Evolutionary conservation across 208 protist genomes (phyloP).

Genomic region (Crithidia bombi): DNA sequence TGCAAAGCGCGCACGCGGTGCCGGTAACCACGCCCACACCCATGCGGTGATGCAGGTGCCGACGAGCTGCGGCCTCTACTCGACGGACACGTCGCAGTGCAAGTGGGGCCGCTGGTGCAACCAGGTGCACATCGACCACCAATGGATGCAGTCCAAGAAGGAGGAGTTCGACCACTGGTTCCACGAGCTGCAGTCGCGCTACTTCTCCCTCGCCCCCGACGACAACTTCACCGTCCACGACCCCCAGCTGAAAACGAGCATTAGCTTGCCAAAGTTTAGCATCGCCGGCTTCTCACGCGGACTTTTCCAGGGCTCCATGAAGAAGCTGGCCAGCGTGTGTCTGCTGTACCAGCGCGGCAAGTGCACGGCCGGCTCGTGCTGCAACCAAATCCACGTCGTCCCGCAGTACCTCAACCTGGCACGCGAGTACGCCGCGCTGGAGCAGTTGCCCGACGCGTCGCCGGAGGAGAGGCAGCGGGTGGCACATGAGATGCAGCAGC

Average conservation of each 20-base stretch:
- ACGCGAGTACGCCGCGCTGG: conserved; percentile 24
- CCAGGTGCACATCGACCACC: conserved; percentile 78
- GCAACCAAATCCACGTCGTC: conserved; percentile 89
- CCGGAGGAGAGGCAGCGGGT: conserved; percentile 16
- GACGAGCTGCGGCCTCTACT: conserved; percentile 81
- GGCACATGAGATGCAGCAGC: conserved; percentile 32
- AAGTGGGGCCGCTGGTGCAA: conserved; percentile 91
- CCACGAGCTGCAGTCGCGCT: conserved; percentile 61
- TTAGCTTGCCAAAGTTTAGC: conserved; percentile 70
- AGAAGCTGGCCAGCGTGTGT: conserved; percentile 82
- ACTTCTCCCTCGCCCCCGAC: conserved; percentile 51
- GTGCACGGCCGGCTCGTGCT: conserved; percentile 81
- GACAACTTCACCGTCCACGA: conserved; percentile 79
- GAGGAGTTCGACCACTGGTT: conserved; percentile 79
- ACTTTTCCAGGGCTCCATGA: conserved; percentile 76
- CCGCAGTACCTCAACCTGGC: conserved; percentile 54
- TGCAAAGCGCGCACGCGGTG: conserved; percentile 53
- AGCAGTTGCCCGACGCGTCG: conserved; percentile 18
- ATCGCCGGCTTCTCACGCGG: conserved; percentile 79
- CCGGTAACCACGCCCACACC: conserved; percentile 38
- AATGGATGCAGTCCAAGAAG: conserved; percentile 79
- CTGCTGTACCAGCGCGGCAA: conserved; percentile 83
- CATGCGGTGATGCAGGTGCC: conserved; percentile 68
- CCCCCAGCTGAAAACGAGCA: conserved; percentile 65
- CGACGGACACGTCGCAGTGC: conserved; percentile 69